Percentiles rank a stretch among this genome's conserved stretches.
Conservation (phyloP, 1,284 basidiomycete genomes). For the Ceratobasidium sp. region DNA sequence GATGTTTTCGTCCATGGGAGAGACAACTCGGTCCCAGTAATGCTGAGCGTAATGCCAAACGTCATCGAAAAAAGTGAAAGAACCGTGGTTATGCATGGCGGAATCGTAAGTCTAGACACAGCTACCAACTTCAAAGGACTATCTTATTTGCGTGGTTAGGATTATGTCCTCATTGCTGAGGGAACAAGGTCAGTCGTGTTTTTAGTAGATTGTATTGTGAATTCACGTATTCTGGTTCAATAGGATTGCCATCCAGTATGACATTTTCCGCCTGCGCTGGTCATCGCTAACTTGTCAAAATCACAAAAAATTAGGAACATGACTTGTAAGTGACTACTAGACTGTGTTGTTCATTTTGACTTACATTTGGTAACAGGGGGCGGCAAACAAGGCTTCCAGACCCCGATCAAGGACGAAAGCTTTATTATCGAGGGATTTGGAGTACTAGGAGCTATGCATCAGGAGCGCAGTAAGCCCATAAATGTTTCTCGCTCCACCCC, state of each 20-base stretch:
- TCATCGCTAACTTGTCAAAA: not conserved
- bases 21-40: slow-evolving; percentile 73
- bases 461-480: slow-evolving; percentile 67
- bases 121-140: not conserved
- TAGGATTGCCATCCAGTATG: slow-evolving; percentile 70
- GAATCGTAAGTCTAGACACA: slow-evolving; percentile 62
- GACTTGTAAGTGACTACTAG: slow-evolving; percentile 68
- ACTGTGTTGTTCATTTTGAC: slow-evolving; percentile 53
- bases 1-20: slow-evolving; percentile 52
- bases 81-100: slow-evolving; percentile 77
- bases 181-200: slow-evolving; percentile 62
- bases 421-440: slow-evolving; percentile 79
- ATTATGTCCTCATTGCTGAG: slow-evolving; percentile 78
- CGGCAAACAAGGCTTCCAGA: slow-evolving; percentile 79
- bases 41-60: slow-evolving; percentile 74
- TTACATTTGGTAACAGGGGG: slow-evolving; percentile 63
- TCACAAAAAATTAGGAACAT: slow-evolving; percentile 64
- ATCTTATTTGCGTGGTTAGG: slow-evolving; percentile 59
- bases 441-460: slow-evolving; percentile 72
- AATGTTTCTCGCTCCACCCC: not conserved
- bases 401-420: slow-evolving; percentile 72
- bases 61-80: slow-evolving; percentile 82
- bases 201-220: slow-evolving; percentile 51
- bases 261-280: no score
- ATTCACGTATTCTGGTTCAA: slow-evolving; percentile 69